These are phyloP conservation scores for Verticillium nubilum DNA, from an alignment of 2,329 filamentous ascomycete species.

Conservation along the genomic window DNA sequence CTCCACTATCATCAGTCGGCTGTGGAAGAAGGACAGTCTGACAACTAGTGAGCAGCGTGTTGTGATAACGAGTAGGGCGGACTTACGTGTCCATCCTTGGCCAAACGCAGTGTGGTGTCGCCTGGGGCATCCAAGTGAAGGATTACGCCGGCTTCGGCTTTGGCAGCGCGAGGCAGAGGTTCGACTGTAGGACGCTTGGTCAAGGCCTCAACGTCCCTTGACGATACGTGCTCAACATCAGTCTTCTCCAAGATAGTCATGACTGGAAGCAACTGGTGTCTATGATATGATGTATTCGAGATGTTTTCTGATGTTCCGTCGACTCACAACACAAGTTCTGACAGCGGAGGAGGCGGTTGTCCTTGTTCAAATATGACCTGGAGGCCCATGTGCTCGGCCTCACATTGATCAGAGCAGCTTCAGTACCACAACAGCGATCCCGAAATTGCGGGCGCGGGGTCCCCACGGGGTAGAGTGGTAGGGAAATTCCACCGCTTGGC, in stretches of 20 bases:
- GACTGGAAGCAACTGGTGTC: background rate
- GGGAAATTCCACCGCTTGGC: background rate
- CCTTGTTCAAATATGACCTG: background rate
- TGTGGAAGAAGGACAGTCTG: constrained; percentile 14
- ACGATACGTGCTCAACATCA: background rate
- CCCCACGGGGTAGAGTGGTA: background rate
- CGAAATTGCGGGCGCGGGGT: background rate
- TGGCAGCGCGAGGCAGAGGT: background rate
- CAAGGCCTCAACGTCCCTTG: background rate
- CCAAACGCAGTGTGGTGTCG: background rate
- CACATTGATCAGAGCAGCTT: background rate
- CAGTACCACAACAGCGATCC: background rate
- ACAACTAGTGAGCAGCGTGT: background rate
- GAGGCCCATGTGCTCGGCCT: background rate
- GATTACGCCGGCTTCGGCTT: background rate
- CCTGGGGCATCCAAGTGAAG: background rate
- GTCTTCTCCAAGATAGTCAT: background rate
- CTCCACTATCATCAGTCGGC: constrained; percentile 9
- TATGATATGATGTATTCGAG: background rate
- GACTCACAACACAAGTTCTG: background rate
- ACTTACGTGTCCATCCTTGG: constrained; percentile 1
- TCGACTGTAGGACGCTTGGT: background rate
- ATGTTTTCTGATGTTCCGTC: background rate
- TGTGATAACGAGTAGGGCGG: background rate
- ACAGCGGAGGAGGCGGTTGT: background rate